phyloP scores from a whole-genome alignment of 306 rosid species.

The Alnus glutinosa region DNA sequence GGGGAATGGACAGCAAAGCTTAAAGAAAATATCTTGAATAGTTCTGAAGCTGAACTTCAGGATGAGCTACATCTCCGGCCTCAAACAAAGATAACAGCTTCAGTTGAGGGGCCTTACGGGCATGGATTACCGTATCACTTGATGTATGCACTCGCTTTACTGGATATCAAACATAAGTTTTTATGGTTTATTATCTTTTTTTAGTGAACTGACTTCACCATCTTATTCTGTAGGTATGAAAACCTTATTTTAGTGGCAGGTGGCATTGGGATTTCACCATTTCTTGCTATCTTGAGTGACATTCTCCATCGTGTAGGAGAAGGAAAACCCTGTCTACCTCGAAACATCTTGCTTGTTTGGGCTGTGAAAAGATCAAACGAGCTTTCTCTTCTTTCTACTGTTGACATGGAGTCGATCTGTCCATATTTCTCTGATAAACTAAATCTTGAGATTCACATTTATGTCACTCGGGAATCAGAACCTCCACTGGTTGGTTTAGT shows the following conservation, averaged over 20 bases:
- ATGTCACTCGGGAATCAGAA: constrained; percentile 76
- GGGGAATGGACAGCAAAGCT: constrained; percentile 80
- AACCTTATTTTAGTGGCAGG: constrained; percentile 91
- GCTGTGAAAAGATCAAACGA: constrained; percentile 79
- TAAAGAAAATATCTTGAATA: constrained; percentile 39
- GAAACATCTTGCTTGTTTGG: constrained; percentile 72
- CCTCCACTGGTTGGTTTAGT: constrained; percentile 72
- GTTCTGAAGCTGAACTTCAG: constrained; percentile 34
- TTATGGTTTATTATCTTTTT: constrained; percentile 4
- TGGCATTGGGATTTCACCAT: constrained; percentile 94
- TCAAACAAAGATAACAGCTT: constrained; percentile 50
- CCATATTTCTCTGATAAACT: constrained; percentile 56
- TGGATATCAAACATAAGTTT: constrained; percentile 2
- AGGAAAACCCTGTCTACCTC: constrained; percentile 68
- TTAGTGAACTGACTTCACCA: constrained; percentile 10
- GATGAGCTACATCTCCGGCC: constrained; percentile 31
- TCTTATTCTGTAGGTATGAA: constrained; percentile 67
- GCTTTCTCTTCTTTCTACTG: constrained; percentile 72
- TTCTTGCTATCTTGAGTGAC: constrained; percentile 86
- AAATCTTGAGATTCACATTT: constrained; percentile 54
- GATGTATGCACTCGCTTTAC: constrained; percentile 47
- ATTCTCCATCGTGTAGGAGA: constrained; percentile 73
- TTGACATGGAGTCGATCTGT: constrained; percentile 71
- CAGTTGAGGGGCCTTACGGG: constrained; percentile 96
- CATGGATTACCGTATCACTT: constrained; percentile 86